Conservation (phyloP, 306 rosid genomes). For the Cicer yamashitae region DNA sequence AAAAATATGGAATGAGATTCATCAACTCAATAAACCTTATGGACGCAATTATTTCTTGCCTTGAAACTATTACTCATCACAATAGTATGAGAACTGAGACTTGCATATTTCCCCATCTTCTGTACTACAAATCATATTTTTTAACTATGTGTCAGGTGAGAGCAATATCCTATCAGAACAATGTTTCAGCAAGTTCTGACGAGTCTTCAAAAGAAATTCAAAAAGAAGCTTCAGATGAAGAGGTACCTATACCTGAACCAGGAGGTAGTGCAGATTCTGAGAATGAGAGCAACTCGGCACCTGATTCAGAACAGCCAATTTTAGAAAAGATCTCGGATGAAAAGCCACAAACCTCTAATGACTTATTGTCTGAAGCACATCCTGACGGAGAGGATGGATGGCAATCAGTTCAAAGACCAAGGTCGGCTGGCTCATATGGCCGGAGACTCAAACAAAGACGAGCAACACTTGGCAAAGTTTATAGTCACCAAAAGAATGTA, state of each 20-base stretch:
- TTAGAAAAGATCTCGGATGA: conserved; percentile 59
- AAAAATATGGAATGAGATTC: conserved; percentile 19
- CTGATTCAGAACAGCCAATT: conserved; percentile 57
- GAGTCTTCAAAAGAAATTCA: conserved; percentile 79
- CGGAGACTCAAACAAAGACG: conserved; percentile 85
- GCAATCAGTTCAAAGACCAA: conserved; percentile 98
- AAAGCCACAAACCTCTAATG: conserved; percentile 51
- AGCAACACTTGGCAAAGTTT: conserved; percentile 77
- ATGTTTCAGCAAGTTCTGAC: conserved; percentile 60
- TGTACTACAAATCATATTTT: conserved; percentile 37
- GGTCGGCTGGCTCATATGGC: conserved; percentile 80
- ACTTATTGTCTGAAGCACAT: conserved; percentile 64
- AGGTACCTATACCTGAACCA: conserved; percentile 53
- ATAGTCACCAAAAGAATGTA: conserved; percentile 73
- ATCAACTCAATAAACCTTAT: conserved; percentile 4
- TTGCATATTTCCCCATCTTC: conserved; percentile 21
- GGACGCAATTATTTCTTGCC: conserved; percentile 2
- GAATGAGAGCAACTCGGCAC: conserved; percentile 59
- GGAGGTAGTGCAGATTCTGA: conserved; percentile 56
- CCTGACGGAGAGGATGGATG: conserved; percentile 92
- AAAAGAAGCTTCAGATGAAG: conserved; percentile 81
- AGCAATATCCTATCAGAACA: conserved; percentile 61
- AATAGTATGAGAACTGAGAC: conserved; percentile 24
- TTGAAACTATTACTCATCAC: conserved; percentile 32
- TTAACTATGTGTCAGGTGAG: conserved; percentile 63